These are phyloP conservation scores for Sugiyamaella floridensis DNA, from an alignment of 805 yeast genomes.

Conservation along the genomic window DNA sequence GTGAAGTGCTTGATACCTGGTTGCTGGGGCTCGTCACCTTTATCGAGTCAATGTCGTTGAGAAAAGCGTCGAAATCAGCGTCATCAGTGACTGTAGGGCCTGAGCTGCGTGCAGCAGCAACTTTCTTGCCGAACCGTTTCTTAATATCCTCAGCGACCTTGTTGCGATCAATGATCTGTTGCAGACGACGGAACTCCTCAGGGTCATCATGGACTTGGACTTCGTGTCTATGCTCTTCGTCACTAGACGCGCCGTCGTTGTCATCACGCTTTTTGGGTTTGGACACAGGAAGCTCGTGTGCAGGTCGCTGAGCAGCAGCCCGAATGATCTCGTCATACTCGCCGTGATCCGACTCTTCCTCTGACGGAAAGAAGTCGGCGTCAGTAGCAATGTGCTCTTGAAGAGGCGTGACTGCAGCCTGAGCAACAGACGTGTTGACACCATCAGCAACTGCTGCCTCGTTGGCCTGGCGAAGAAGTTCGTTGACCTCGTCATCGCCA, in stretches of 20 bases:
- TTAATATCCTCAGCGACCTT: constrained; percentile 12
- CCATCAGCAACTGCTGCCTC: neutral
- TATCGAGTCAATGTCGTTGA: constrained; percentile 17
- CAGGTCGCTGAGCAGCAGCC: neutral
- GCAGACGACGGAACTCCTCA: constrained; percentile 11
- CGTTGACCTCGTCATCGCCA: constrained; percentile 3
- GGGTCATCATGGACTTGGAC: constrained; percentile 9
- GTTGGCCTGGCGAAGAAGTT: neutral
- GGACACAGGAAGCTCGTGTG: neutral
- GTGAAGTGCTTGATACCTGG: neutral
- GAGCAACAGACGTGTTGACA: constrained; percentile 1
- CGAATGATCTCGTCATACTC: neutral
- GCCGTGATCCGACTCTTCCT: neutral
- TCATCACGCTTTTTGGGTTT: neutral
- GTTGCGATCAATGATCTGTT: constrained; percentile 16
- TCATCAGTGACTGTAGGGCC: constrained; percentile 4
- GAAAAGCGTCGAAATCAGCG: constrained; percentile 20
- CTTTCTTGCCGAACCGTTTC: constrained; percentile 12
- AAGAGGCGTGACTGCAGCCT: constrained; percentile 1
- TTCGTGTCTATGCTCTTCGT: neutral
- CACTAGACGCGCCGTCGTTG: neutral
- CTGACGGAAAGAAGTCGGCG: constrained; percentile 10
- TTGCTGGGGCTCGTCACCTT: neutral
- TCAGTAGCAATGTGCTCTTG: neutral
- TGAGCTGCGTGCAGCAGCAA: neutral